phyloP scores from a whole-genome alignment of 2,329 filamentous ascomycete species.

The Phaeophleospora eucalypticola region DNA sequence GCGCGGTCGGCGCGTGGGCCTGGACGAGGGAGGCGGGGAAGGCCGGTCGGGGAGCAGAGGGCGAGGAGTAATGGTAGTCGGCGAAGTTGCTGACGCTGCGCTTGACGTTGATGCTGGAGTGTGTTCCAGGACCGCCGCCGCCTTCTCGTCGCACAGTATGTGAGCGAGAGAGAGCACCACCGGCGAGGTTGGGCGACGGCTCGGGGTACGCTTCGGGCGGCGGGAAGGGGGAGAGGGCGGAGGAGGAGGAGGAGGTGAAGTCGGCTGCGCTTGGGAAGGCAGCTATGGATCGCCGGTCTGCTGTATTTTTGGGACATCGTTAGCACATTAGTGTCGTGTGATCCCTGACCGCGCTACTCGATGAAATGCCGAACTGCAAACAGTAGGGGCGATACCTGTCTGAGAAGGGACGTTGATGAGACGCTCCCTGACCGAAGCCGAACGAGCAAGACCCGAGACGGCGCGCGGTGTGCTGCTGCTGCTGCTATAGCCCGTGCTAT shows the following conservation, averaged over 20 bases:
- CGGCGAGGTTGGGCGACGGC: conserved; percentile 13
- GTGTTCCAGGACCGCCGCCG: conserved; percentile 9
- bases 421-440: conserved; percentile 1
- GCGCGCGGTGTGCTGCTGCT: conserved; percentile 4
- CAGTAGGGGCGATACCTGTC: not conserved
- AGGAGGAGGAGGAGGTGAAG: conserved; percentile 8
- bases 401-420: not conserved
- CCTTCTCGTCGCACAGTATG: conserved; percentile 26
- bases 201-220: conserved; percentile 13
- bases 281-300: conserved; percentile 26
- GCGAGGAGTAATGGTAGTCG: not conserved
- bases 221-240: conserved; percentile 12
- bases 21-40: not conserved
- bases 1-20: not conserved
- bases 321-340: conserved; percentile 6
- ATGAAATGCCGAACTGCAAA: not conserved
- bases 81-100: conserved; percentile 2
- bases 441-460: not conserved
- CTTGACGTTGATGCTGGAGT: not conserved
- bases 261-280: conserved; percentile 12
- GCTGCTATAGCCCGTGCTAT: conserved; percentile 2
- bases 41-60: conserved; percentile 3
- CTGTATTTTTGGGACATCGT: conserved; percentile 4
- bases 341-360: conserved; percentile 6
- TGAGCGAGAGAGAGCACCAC: conserved; percentile 21